phyloP scores from a whole-genome alignment of 2,329 filamentous ascomycete genomes.

The Penicillium sp. region DNA sequence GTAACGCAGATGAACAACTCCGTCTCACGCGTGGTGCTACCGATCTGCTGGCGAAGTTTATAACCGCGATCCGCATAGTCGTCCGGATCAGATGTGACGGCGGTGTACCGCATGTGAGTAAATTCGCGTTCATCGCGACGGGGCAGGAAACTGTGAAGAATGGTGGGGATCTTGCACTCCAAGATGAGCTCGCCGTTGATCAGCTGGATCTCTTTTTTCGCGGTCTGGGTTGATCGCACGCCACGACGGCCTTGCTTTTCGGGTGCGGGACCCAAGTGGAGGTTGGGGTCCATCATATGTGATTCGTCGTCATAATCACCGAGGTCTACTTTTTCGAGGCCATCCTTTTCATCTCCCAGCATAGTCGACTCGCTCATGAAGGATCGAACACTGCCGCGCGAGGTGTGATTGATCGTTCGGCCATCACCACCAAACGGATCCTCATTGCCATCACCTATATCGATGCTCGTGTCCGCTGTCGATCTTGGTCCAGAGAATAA shows the following conservation, averaged over 20 bases:
- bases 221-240: constrained; percentile 79
- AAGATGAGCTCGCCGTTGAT: constrained; percentile 97
- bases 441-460: constrained; percentile 57
- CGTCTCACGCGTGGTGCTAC: constrained; percentile 77
- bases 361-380: constrained; percentile 59
- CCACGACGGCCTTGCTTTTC: constrained; percentile 82
- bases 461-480: constrained; percentile 43
- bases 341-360: constrained; percentile 52
- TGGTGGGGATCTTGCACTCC: constrained; percentile 98
- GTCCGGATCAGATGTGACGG: constrained; percentile 95
- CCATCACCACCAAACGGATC: constrained; percentile 65
- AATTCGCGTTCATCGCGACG: constrained; percentile 92
- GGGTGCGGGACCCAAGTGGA: constrained; percentile 81
- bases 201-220: constrained; percentile 87
- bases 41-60: constrained; percentile 87
- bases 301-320: constrained; percentile 45
- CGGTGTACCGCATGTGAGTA: constrained; percentile 97
- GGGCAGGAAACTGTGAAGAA: constrained; percentile 93
- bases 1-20: constrained; percentile 96
- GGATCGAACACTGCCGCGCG: constrained; percentile 56
- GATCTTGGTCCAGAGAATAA: constrained; percentile 63
- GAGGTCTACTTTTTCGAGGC: constrained; percentile 42
- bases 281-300: constrained; percentile 59
- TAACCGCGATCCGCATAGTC: constrained; percentile 87
- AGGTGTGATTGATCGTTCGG: constrained; percentile 45